Conservation (phyloP, 2,329 filamentous ascomycete genomes). For the Botrytis paeoniae region DNA sequence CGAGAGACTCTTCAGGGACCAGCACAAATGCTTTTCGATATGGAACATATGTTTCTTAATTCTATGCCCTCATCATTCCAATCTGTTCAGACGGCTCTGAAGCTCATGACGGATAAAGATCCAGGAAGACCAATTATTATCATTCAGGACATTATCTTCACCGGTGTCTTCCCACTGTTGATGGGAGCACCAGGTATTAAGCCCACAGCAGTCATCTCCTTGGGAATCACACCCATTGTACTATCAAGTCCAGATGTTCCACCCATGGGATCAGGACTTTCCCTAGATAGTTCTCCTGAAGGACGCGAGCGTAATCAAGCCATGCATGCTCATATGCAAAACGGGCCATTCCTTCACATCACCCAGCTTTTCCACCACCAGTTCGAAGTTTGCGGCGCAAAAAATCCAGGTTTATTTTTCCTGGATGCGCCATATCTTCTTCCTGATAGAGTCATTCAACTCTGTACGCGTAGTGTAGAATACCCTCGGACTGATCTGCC, state of each 20-base stretch:
- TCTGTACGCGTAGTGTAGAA: neutral
- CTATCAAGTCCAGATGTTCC: constrained; percentile 40
- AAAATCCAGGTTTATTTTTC: constrained; percentile 9
- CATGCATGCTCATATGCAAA: constrained; percentile 23
- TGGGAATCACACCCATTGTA: constrained; percentile 41
- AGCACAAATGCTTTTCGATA: neutral
- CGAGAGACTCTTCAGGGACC: neutral
- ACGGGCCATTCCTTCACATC: constrained; percentile 8
- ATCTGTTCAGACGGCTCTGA: neutral
- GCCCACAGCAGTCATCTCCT: constrained; percentile 40
- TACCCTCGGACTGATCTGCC: neutral
- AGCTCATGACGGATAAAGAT: constrained; percentile 1
- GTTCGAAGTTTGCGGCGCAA: constrained; percentile 35
- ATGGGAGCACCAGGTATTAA: constrained; percentile 43
- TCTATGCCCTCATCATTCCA: neutral
- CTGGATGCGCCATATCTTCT: constrained; percentile 28
- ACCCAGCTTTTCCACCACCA: neutral
- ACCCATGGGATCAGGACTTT: constrained; percentile 41
- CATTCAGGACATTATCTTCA: neutral
- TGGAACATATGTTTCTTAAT: neutral
- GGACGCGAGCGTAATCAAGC: constrained; percentile 40
- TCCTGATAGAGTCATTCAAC: neutral
- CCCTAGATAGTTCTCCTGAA: constrained; percentile 40
- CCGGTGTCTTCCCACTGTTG: neutral
- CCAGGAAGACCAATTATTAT: neutral